Percentiles rank a stretch among this genome's conserved stretches.
Conservation (phyloP, 345 rosid genomes). For the Triadica sebifera region DNA sequence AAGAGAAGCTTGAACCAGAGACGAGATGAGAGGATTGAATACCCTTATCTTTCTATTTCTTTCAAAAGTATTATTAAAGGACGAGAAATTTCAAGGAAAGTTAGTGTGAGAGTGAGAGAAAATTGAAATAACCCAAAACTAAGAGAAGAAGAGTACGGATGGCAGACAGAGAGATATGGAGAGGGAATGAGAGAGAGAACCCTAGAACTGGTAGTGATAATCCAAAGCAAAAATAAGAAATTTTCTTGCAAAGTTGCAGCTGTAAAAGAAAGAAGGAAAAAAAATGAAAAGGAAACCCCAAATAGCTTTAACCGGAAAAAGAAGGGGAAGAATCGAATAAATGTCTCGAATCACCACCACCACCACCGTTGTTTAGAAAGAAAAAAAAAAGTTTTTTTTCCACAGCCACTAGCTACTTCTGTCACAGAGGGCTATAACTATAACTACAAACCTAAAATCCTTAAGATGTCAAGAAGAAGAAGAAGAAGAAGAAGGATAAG, state of each 20-base stretch:
- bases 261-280: background rate
- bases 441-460: background rate
- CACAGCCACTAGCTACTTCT: constrained; percentile 9
- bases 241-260: constrained; percentile 8
- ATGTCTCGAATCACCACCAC: constrained; percentile 8
- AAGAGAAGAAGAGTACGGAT: background rate
- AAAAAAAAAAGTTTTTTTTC: background rate
- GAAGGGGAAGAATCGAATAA: constrained; percentile 21
- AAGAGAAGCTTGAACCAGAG: constrained; percentile 29
- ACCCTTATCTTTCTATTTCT: background rate
- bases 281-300: background rate
- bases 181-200: background rate
- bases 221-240: background rate
- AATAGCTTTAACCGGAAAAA: constrained; percentile 1
- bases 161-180: constrained; percentile 15
- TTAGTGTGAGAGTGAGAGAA: background rate
- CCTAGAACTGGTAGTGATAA: too few species aligned
- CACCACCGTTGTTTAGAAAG: constrained; percentile 10
- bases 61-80: constrained; percentile 14
- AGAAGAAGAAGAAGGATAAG: background rate
- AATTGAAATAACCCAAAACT: background rate
- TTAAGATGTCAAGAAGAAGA: background rate
- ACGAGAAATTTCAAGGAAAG: constrained; percentile 52
- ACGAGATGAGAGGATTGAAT: constrained; percentile 11
- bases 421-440: too few species aligned